phyloP scores from a whole-genome alignment of 1,284 basidiomycete genomes.

The Boletus semigastroideus region DNA sequence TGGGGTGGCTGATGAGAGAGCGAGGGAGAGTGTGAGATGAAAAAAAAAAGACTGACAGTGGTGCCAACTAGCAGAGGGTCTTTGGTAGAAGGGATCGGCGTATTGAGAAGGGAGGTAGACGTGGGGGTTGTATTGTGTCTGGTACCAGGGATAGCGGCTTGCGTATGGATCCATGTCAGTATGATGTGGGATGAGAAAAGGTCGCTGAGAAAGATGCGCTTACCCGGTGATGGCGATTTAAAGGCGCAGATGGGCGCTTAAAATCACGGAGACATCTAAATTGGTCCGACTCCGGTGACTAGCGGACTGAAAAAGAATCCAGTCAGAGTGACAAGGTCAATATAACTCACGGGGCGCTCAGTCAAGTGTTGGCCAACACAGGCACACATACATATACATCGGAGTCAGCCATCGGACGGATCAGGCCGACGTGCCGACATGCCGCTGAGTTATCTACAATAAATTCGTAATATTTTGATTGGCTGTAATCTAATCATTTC shows the following conservation, averaged over 20 bases:
- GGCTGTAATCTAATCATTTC: not conserved
- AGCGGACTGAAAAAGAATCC: too few species aligned
- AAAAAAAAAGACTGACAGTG: constrained; percentile 12
- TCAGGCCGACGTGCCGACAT: too few species aligned
- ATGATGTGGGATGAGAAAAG: constrained; percentile 3
- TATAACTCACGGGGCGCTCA: too few species aligned
- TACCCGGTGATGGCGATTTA: constrained; percentile 7
- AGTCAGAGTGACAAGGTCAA: not conserved
- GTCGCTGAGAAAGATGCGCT: constrained; percentile 3
- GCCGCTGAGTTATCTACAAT: too few species aligned
- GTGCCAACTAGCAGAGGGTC: constrained; percentile 17
- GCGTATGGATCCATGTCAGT: constrained; percentile 25
- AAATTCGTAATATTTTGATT: constrained; percentile 1
- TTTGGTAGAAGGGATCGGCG: constrained; percentile 14
- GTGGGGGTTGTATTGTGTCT: constrained; percentile 32
- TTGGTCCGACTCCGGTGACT: not conserved
- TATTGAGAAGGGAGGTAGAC: constrained; percentile 28
- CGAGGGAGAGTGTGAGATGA: not conserved
- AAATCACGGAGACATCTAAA: constrained; percentile 5
- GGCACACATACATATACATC: too few species aligned
- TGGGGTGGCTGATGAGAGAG: not conserved
- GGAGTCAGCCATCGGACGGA: too few species aligned
- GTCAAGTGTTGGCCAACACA: too few species aligned
- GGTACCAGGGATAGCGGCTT: constrained; percentile 26
- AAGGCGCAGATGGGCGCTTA: constrained; percentile 11